Conservation (phyloP, 2,329 filamentous ascomycete genomes). For the Talaromyces amestolkiae region DNA sequence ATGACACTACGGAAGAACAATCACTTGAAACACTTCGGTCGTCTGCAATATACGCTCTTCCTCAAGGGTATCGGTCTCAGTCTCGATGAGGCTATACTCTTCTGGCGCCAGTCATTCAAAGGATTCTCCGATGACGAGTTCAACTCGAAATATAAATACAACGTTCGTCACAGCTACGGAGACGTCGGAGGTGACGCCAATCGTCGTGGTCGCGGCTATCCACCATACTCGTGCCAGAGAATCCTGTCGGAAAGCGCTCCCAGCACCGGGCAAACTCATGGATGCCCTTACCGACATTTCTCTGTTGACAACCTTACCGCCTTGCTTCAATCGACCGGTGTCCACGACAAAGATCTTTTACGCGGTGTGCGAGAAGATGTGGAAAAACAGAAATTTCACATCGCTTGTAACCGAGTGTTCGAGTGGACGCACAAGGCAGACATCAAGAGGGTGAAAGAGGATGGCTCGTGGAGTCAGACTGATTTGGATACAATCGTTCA, state of each 20-base stretch:
- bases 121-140: conserved; percentile 90
- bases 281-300: conserved; percentile 96
- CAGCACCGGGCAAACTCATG: conserved; percentile 82
- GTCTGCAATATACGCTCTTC: conserved; percentile 93
- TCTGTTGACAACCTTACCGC: conserved; percentile 77
- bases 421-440: conserved; percentile 79
- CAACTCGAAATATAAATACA: conserved; percentile 97
- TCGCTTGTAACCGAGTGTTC: conserved; percentile 95
- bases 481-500: conserved; percentile 95
- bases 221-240: conserved; percentile 91
- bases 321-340: conserved; percentile 73
- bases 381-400: conserved; percentile 82
- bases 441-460: conserved; percentile 73
- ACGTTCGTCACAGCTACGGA: conserved; percentile 90
- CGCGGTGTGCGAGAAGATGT: conserved; percentile 85
- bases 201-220: conserved; percentile 80
- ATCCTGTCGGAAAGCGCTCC: conserved; percentile 87
- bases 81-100: conserved; percentile 85
- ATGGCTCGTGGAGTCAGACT: conserved; percentile 66
- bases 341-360: conserved; percentile 73
- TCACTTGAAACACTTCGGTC: conserved; percentile 89
- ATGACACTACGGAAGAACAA: conserved; percentile 78
- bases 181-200: conserved; percentile 93
- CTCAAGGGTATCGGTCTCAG: conserved; percentile 91
- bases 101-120: conserved; percentile 86